These are phyloP conservation scores for Filosporella fistucella DNA, from an alignment of 495 filamentous ascomycete species.

Conservation along the genomic window DNA sequence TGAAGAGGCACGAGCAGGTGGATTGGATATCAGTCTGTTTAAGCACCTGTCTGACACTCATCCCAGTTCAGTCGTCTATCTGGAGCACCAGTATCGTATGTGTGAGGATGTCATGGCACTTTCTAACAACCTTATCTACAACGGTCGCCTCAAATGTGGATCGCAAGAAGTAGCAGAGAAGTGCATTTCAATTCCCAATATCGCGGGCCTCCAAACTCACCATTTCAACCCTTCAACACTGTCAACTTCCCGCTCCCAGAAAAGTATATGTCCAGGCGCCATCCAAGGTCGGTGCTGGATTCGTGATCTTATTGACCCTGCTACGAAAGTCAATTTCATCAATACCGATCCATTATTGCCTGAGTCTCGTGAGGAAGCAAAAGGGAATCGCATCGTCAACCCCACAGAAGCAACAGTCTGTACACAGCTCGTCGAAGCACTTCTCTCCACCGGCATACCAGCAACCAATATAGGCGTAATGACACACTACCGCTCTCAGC, in stretches of 20 bases:
- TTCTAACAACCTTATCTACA: conserved; percentile 90
- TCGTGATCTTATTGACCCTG: conserved; percentile 64
- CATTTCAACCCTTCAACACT: conserved; percentile 44
- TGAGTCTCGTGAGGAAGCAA: conserved; percentile 59
- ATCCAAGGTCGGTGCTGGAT: conserved; percentile 67
- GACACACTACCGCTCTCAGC: conserved; percentile 95
- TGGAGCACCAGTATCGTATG: conserved; percentile 98
- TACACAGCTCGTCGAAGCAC: conserved; percentile 70
- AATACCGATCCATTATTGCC: conserved; percentile 77
- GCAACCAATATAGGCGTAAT: conserved; percentile 87
- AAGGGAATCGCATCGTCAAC: conserved; percentile 84
- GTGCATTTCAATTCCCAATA: conserved; percentile 53
- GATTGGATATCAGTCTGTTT: conserved; percentile 90
- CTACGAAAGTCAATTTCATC: conserved; percentile 71
- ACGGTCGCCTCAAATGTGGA: conserved; percentile 84
- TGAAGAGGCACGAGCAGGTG: conserved; percentile 77
- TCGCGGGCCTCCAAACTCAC: conserved; percentile 53
- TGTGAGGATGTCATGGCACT: conserved; percentile 93
- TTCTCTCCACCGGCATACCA: conserved; percentile 70
- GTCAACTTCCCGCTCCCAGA: conserved; percentile 24
- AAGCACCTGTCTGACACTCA: conserved; percentile 86
- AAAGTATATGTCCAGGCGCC: conserved; percentile 47
- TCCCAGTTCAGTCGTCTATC: conserved; percentile 78
- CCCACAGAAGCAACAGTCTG: conserved; percentile 70
- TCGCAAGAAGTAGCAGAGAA: conserved; percentile 66